Evolutionary conservation across 371 early-diverging fungal genomes (phyloP).

Genomic region (Phascolomyces articulosus): DNA sequence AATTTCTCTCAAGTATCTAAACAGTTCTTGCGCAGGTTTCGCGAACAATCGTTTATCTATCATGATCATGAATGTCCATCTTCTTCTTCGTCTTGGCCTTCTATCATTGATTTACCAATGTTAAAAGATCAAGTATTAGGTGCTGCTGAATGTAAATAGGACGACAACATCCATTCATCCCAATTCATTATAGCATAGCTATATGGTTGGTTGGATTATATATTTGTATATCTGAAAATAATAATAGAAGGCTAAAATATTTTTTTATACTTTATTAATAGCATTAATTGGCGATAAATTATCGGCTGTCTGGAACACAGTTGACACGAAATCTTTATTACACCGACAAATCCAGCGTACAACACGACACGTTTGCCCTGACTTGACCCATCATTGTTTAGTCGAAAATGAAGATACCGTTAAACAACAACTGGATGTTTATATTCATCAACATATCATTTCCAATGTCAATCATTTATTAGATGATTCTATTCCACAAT

Average conservation of each 20-base stretch:
- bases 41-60: slow-evolving; percentile 3
- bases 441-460: slow-evolving; percentile 1
- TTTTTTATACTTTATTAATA: background rate
- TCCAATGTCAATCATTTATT: background rate
- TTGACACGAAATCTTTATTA: slow-evolving; percentile 13
- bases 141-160: slow-evolving; percentile 34
- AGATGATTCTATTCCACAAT: background rate
- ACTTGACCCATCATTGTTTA: background rate
- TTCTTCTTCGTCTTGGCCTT: background rate
- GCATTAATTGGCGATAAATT: slow-evolving; percentile 38
- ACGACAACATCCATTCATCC: too few species aligned
- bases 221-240: too few species aligned
- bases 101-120: slow-evolving; percentile 24
- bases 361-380: slow-evolving; percentile 3
- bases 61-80: slow-evolving; percentile 4
- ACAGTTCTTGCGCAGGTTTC: slow-evolving; percentile 27
- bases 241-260: too few species aligned
- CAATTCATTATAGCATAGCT: too few species aligned
- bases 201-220: too few species aligned
- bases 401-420: background rate
- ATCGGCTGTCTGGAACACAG: slow-evolving; percentile 32
- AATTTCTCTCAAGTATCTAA: slow-evolving; percentile 27
- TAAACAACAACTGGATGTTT: background rate
- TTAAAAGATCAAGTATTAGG: slow-evolving; percentile 31
- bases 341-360: slow-evolving; percentile 1